phyloP scores from a whole-genome alignment of 1,139 yeast genomes.

The Taphrina deformans region DNA sequence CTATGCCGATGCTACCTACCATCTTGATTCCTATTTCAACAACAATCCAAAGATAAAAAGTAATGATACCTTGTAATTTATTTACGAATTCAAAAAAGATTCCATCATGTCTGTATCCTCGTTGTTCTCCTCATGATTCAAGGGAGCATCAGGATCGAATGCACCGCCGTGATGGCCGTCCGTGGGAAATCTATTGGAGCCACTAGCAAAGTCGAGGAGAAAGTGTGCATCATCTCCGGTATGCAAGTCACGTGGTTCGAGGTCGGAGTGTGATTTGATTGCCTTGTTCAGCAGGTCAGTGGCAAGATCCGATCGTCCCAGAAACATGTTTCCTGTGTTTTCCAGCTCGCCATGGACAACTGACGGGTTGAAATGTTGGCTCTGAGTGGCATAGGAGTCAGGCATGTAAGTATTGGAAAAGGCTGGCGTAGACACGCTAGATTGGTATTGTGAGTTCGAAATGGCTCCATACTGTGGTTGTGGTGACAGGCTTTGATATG shows the following conservation, averaged over 20 bases:
- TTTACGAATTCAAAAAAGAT: slow-evolving; percentile 10
- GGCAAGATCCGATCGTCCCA: not conserved
- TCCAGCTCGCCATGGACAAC: slow-evolving; percentile 3
- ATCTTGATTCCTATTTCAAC: too few relatives aligned
- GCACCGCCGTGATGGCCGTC: not conserved
- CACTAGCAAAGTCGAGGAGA: slow-evolving; percentile 12
- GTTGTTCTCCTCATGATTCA: not conserved
- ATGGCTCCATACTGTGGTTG: slow-evolving; percentile 9
- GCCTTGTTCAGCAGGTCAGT: slow-evolving; percentile 7
- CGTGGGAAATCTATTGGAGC: not conserved
- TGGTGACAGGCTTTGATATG: slow-evolving; percentile 16
- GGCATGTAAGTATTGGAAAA: slow-evolving; percentile 8
- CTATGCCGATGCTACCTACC: not conserved
- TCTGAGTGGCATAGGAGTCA: not conserved
- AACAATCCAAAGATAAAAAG: too few relatives aligned
- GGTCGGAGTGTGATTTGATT: slow-evolving; percentile 12
- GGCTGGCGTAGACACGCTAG: slow-evolving; percentile 9
- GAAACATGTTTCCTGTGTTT: slow-evolving; percentile 13
- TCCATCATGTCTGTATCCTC: slow-evolving; percentile 28
- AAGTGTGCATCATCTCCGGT: not conserved
- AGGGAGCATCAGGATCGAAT: not conserved
- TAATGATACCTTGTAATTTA: not conserved
- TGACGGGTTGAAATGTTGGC: not conserved
- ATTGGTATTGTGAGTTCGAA: slow-evolving; percentile 9
- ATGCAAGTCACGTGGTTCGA: slow-evolving; percentile 1